Conservation (phyloP, 371 early-diverging fungal genomes). For the Umbelopsis sp. region DNA sequence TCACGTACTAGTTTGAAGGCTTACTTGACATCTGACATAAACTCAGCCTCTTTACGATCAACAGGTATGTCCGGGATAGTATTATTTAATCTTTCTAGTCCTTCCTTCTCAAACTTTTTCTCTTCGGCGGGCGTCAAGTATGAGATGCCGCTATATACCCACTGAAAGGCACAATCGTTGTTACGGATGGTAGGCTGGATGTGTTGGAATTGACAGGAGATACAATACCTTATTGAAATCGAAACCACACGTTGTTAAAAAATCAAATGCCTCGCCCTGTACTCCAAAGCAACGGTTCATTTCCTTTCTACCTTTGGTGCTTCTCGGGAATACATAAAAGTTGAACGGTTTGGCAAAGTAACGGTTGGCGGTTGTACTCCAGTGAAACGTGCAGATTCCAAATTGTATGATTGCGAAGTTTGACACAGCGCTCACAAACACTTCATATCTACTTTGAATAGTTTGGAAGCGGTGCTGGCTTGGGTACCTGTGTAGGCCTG, state of each 20-base stretch:
- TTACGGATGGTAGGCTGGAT: background rate
- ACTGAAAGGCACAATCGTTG: constrained; percentile 28
- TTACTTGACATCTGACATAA: constrained; percentile 55
- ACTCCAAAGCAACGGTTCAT: constrained; percentile 67
- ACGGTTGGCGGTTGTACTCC: constrained; percentile 5
- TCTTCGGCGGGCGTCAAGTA: constrained; percentile 74
- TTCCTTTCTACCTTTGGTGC: constrained; percentile 59
- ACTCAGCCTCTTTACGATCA: constrained; percentile 62
- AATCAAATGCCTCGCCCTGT: constrained; percentile 79
- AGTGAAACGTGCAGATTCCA: constrained; percentile 5
- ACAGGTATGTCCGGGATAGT: constrained; percentile 65
- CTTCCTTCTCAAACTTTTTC: constrained; percentile 47
- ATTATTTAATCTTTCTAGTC: constrained; percentile 41
- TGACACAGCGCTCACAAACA: background rate
- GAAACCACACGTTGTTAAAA: constrained; percentile 75
- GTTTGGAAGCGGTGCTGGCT: constrained; percentile 8
- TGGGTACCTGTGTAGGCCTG: background rate
- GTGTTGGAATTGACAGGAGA: background rate
- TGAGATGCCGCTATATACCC: constrained; percentile 77
- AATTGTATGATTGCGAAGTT: background rate
- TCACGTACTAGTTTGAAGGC: background rate
- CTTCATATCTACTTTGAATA: background rate
- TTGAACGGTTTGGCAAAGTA: constrained; percentile 87
- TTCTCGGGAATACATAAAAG: constrained; percentile 84
- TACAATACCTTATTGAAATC: constrained; percentile 79